Evolutionary conservation across 768 basidiomycete species (phyloP), one percentile per base, ranked within the genome.

Genomic region (Suillus plorans): DNA sequence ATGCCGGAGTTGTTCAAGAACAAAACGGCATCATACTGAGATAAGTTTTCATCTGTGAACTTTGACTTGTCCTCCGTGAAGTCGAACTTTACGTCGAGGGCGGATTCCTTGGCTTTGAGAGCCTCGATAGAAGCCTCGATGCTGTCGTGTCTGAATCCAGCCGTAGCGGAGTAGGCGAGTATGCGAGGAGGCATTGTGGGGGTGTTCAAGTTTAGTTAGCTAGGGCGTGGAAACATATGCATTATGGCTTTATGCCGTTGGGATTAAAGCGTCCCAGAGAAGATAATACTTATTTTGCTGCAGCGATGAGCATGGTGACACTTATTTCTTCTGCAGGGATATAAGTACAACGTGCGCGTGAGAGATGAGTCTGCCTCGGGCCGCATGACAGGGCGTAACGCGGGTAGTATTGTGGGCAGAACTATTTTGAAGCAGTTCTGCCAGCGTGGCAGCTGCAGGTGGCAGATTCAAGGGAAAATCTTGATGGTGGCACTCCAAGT

Each of bases 1-100:
- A 90, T 86, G 39, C 89, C 88, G 1, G 88, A 88, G 34, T 84
- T 91, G 56, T 82, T 84, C 63, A 92, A 74, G 72, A 94, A 92
- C 67, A 92, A 68, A 34, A 94, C 66, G 0, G 84, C 87, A 69
- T 92, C 90, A 70, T 86, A 93, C 39, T 73, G 72, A 14, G 77
- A 73, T 41, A 92, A 78, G 58, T 78, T 83, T 8, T 78, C 75
- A 65, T 87, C 82, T 6, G 77, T 89, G 75, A 92, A 92, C 66
- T 75, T 74, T 0, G 69, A 67, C 65, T 75, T 75, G 64, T 91
- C 89, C 71, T 92, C 91, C 3, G 89, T 88, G 63, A 86, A 80
- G 58, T 86, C 85, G 64, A 92, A 90, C 28, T 78, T 60, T 60
- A 87, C 79, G 65, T 85, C 78, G 63, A 87, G 83, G 0, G 75